Conservation (phyloP, 225 moss, liverwort and hornwort genomes). For the Climacium dendroides region DNA sequence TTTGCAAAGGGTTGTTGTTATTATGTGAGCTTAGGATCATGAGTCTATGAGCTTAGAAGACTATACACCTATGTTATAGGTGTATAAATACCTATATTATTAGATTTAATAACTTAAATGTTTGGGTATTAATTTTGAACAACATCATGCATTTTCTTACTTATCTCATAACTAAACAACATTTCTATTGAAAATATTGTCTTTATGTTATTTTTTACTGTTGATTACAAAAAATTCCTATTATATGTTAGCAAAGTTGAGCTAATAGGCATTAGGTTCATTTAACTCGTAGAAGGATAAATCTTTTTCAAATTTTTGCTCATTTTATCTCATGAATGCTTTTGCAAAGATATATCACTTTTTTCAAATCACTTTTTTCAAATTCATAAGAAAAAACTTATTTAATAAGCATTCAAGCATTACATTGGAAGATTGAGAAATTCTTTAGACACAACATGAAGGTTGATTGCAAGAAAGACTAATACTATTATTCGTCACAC, state of each 20-base stretch:
- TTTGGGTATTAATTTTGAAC: neutral
- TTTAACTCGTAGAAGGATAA: neutral
- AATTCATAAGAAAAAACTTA: neutral
- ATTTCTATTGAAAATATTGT: fast-evolving
- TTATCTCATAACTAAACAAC: neutral
- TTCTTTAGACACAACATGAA: neutral
- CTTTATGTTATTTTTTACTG: too few species aligned
- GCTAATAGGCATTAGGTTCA: neutral
- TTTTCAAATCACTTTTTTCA: neutral
- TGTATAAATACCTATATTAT: too few species aligned
- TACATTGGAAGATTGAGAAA: neutral
- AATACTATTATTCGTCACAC: neutral
- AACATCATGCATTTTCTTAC: neutral
- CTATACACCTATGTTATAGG: too few species aligned
- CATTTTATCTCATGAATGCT: neutral
- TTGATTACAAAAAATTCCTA: neutral
- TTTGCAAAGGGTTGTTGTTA: too few species aligned
- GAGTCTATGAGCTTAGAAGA: too few species aligned
- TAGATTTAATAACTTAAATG: neutral
- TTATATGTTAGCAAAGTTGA: neutral
- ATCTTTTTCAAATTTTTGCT: neutral
- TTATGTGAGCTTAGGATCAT: too few species aligned
- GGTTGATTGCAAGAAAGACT: neutral
- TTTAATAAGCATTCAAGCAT: neutral
- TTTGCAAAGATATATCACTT: neutral